These are phyloP conservation scores for Magnolia sinica DNA, from an alignment of 164 flowering plant species.

Conservation along the genomic window DNA sequence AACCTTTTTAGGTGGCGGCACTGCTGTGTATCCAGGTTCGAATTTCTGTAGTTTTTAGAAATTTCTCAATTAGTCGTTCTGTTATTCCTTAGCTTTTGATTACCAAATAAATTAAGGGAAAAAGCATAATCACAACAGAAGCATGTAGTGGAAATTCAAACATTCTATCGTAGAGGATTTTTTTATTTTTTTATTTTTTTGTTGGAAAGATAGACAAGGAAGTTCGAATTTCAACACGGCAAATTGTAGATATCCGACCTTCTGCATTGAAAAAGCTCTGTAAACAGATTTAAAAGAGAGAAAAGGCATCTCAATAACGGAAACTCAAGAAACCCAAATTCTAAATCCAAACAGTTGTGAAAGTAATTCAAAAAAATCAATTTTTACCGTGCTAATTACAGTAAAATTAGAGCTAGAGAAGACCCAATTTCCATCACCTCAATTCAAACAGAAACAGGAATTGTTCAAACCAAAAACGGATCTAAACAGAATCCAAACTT, in stretches of 20 bases:
- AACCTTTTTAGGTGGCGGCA: constrained; percentile 48
- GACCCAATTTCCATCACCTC: not conserved
- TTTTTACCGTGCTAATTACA: no score
- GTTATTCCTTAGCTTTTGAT: not conserved
- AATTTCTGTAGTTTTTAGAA: constrained; percentile 44
- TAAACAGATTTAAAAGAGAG: no score
- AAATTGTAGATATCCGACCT: no score
- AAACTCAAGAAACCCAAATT: not conserved
- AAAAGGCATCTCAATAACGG: no score
- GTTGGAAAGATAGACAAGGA: no score
- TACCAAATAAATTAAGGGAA: not conserved
- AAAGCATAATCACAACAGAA: no score
- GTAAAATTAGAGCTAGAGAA: not conserved
- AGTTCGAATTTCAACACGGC: no score
- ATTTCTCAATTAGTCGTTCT: not conserved
- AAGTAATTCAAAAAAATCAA: no score
- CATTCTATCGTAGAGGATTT: not conserved
- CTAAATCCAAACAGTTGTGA: not conserved
- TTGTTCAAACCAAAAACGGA: no score
- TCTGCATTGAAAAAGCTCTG: no score
- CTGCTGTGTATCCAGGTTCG: constrained; percentile 73
- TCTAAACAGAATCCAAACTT: not conserved
- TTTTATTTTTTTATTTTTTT: not conserved
- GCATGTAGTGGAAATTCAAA: no score
- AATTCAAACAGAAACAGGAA: not conserved